phyloP scores from a whole-genome alignment of 2,329 filamentous ascomycete genomes.

The Colletotrichum somersetense region DNA sequence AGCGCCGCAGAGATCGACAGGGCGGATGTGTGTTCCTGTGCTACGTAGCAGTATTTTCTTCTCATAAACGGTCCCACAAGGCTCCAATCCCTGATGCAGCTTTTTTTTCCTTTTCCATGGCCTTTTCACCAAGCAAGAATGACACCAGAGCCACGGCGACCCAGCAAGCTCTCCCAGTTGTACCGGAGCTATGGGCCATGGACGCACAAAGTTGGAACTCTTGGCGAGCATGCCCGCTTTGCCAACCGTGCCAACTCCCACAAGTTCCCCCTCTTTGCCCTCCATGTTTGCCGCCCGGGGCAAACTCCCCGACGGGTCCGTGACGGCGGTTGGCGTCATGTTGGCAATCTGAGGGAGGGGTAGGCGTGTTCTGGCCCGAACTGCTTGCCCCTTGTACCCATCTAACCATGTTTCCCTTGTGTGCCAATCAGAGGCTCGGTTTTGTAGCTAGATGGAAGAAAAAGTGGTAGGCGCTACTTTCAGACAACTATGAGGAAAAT shows the following conservation, averaged over 20 bases:
- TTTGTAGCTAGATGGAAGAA: neutral
- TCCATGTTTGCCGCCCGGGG: constrained; percentile 9
- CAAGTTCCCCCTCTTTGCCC: neutral
- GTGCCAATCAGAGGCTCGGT: constrained; percentile 15
- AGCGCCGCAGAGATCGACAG: constrained; percentile 38
- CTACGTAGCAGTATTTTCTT: constrained; percentile 9
- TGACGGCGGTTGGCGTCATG: constrained; percentile 39
- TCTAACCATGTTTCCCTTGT: neutral
- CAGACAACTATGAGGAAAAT: neutral
- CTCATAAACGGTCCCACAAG: constrained; percentile 32
- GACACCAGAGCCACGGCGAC: neutral
- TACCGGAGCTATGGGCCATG: neutral
- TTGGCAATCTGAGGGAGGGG: constrained; percentile 23
- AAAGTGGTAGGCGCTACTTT: constrained; percentile 33
- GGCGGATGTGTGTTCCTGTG: constrained; percentile 17
- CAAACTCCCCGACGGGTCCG: constrained; percentile 17
- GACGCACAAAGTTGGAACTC: constrained; percentile 7
- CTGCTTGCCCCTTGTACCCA: constrained; percentile 31
- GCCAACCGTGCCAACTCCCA: constrained; percentile 14
- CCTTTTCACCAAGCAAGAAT: constrained; percentile 1
- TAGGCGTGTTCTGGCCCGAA: constrained; percentile 30
- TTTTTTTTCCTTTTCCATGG: constrained; percentile 14
- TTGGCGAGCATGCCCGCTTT: constrained; percentile 10
- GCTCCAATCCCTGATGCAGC: constrained; percentile 18
- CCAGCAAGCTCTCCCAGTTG: neutral